phyloP scores from a whole-genome alignment of 2,329 filamentous ascomycete genomes.

The Sarocladium kiliense region DNA sequence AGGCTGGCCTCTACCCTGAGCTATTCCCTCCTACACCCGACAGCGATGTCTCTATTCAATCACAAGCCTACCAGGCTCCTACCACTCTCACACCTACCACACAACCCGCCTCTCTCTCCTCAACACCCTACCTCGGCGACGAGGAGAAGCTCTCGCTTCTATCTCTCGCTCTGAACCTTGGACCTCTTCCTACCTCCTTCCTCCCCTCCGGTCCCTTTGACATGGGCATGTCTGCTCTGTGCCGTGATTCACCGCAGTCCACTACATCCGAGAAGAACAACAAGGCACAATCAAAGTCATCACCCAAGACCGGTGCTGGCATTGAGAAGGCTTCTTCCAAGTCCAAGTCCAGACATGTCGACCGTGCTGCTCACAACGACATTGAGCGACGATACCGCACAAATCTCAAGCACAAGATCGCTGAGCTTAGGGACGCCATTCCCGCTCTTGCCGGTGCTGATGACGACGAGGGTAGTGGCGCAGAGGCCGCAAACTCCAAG shows the following conservation, averaged over 20 bases:
- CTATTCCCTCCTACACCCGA: conserved; percentile 6
- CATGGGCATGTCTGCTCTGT: conserved; percentile 1
- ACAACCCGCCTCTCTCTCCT: not conserved
- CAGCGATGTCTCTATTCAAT: not conserved
- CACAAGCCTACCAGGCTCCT: conserved; percentile 1
- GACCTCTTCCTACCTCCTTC: not conserved
- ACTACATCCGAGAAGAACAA: not conserved
- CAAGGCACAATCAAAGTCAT: not conserved
- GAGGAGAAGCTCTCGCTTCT: conserved; percentile 6
- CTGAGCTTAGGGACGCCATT: conserved; percentile 80
- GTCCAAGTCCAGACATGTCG: not conserved
- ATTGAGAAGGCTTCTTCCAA: not conserved
- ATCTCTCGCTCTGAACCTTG: conserved; percentile 4
- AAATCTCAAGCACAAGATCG: conserved; percentile 93
- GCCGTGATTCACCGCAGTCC: not conserved
- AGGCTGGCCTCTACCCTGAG: not conserved
- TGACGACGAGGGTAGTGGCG: conserved; percentile 32
- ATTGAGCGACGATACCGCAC: conserved; percentile 94
- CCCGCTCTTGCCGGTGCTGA: conserved; percentile 67
- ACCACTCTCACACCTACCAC: not conserved
- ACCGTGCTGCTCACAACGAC: conserved; percentile 76
- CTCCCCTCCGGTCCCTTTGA: conserved; percentile 1
- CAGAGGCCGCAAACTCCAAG: conserved; percentile 36
- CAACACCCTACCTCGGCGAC: conserved; percentile 2
- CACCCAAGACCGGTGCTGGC: not conserved